Conservation (phyloP, 1,284 basidiomycete genomes). For the Anthracocystis walkeri region DNA sequence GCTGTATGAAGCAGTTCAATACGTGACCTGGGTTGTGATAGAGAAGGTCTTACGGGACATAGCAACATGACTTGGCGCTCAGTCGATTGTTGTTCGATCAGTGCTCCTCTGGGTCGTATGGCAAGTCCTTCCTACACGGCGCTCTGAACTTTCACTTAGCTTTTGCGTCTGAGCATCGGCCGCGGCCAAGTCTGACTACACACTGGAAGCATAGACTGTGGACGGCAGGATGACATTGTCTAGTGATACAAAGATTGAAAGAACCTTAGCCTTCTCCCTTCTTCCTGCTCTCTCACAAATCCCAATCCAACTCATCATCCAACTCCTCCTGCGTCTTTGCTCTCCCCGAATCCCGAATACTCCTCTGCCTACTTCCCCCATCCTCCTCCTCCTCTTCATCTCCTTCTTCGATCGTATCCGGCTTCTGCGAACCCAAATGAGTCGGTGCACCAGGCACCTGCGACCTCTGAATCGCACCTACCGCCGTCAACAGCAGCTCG, state of each 20-base stretch:
- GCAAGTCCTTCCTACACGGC: too few species aligned
- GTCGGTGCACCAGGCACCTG: conserved; percentile 48
- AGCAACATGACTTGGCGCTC: too few species aligned
- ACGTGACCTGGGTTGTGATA: too few species aligned
- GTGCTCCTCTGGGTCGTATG: too few species aligned
- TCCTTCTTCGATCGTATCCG: conserved; percentile 20
- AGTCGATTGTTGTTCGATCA: too few species aligned
- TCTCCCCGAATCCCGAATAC: conserved; percentile 30
- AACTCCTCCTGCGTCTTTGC: conserved; percentile 62
- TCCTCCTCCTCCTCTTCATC: conserved; percentile 39
- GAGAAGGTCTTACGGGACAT: too few species aligned
- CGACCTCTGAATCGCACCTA: conserved; percentile 60
- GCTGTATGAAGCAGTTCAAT: too few species aligned
- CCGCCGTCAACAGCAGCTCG: conserved; percentile 64
- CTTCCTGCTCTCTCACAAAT: conserved; percentile 33
- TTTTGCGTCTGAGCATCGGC: too few species aligned
- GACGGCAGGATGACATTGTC: background rate
- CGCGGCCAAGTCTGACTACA: too few species aligned
- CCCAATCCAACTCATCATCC: conserved; percentile 68
- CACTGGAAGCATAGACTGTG: too few species aligned
- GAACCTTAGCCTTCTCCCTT: too few species aligned
- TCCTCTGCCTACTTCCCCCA: conserved; percentile 15
- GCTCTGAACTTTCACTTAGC: too few species aligned
- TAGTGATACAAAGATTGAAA: conserved; percentile 1
- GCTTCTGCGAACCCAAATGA: conserved; percentile 23